Base-by-base conservation (phyloP, 2,329 filamentous ascomycete species). In the Scleromitrula shiraiana region DNA sequence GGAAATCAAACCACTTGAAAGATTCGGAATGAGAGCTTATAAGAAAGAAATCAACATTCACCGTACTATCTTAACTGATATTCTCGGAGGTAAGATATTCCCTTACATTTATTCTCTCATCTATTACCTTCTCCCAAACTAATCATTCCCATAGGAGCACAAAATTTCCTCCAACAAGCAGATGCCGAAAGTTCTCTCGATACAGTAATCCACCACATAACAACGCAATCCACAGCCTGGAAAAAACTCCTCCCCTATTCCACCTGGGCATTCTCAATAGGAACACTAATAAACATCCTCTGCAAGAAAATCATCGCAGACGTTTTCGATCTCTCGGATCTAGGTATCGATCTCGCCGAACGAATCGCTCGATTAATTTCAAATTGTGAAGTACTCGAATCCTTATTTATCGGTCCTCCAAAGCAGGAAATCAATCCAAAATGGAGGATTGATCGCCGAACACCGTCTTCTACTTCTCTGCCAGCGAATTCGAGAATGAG, bases 331-430 rank as follows among this genome's bases (percentile, higher is more conserved):
- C 71, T 82, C 58, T 57, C 74, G 0, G 73, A 75, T 0, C 79
- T 83, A 45, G 73, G 78, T 6, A 77, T 82, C 56, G 80, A 83
- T 29, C 78, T 82, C 54, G 79, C 80, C 0, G 82, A 78, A 63
- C 72, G 69, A 41, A 77, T 81, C 47, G 79, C 80, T 15, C 72
- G 70, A 46, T 65, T 80, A 39, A 82, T 83, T 39, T 67, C 72
- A 1, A 69, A 68, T 17, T 70, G 79, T n/a, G 76, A 75, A 2
- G 70, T 72, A 53, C 68, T 83, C 0, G 79, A 83, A 53, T 73
- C 77, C 45, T 61, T 83, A 12, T 84, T 83, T 56, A 62, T n/a
- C n/a, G n/a, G n/a, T n/a, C n/a, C n/a, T n/a, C n/a, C n/a, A n/a
- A n/a, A n/a, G n/a, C n/a, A n/a, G n/a, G n/a, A n/a, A n/a, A n/a